phyloP scores from a whole-genome alignment of 805 yeast genomes.

The Candida boleticola region DNA sequence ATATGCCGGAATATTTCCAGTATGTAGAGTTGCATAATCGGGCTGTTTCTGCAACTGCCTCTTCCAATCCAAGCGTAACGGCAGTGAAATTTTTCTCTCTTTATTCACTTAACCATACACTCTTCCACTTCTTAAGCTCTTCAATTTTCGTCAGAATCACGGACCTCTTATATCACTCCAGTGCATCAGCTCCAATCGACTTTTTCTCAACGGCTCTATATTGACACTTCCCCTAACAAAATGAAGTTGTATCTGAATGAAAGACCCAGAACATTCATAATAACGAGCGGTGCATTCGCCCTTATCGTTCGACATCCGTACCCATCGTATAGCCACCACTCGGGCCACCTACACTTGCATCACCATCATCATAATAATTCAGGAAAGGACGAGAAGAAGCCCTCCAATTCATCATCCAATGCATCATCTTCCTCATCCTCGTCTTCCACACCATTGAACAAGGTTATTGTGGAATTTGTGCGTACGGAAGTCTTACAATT shows the following conservation, averaged over 20 bases:
- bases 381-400: not conserved
- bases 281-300: conserved; percentile 58
- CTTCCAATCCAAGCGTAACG: too few relatives aligned
- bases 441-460: conserved; percentile 10
- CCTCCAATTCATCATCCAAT: conserved; percentile 5
- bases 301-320: conserved; percentile 54
- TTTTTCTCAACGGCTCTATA: too few relatives aligned
- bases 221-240: too few relatives aligned
- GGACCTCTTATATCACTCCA: not conserved
- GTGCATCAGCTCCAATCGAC: too few relatives aligned
- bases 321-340: conserved; percentile 22
- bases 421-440: conserved; percentile 7
- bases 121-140: too few relatives aligned
- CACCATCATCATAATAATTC: conserved; percentile 18
- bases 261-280: conserved; percentile 66
- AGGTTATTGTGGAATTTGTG: conserved; percentile 53
- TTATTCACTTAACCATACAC: too few relatives aligned
- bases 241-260: conserved; percentile 67
- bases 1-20: not conserved
- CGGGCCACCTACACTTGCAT: conserved; percentile 13
- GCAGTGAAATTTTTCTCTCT: too few relatives aligned
- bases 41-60: not conserved
- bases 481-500: conserved; percentile 38
- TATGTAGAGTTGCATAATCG: not conserved
- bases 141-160: not conserved